phyloP scores from a whole-genome alignment of 495 filamentous ascomycete species.

The Glarea lozoyensis region DNA sequence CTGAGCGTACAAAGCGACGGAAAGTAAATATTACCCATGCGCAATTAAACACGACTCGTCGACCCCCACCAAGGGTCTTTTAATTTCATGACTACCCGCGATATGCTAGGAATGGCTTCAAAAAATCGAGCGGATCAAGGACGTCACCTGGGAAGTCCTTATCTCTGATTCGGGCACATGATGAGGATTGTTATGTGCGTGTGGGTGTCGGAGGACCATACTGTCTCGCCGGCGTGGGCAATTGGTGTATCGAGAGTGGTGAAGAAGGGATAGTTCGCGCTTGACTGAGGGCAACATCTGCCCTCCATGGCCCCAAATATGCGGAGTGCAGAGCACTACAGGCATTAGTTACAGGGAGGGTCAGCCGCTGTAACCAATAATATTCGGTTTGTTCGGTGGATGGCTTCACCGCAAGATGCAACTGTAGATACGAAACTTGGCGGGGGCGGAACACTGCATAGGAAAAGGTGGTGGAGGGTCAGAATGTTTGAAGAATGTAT shows the following conservation, averaged over 20 bases:
- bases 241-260: background rate
- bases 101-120: background rate
- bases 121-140: background rate
- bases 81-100: too few species aligned
- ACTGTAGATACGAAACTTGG: constrained; percentile 1
- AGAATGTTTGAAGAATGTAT: too few species aligned
- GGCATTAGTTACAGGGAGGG: background rate
- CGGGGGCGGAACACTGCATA: background rate
- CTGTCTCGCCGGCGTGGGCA: too few species aligned
- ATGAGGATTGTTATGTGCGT: too few species aligned
- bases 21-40: too few species aligned
- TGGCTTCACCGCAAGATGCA: constrained; percentile 5
- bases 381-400: too few species aligned
- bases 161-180: background rate
- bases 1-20: too few species aligned
- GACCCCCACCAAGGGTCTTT: too few species aligned
- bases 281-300: background rate
- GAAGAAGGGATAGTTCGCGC: too few species aligned
- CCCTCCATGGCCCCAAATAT: background rate
- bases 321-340: background rate
- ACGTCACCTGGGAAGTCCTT: background rate
- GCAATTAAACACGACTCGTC: too few species aligned
- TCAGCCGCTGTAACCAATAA: background rate
- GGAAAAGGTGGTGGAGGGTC: too few species aligned
- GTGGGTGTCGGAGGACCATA: too few species aligned